Evolutionary conservation across 305 asterid species (phyloP), one percentile per base, ranked within the genome.

Genomic region (Fraxinus platypoda): DNA sequence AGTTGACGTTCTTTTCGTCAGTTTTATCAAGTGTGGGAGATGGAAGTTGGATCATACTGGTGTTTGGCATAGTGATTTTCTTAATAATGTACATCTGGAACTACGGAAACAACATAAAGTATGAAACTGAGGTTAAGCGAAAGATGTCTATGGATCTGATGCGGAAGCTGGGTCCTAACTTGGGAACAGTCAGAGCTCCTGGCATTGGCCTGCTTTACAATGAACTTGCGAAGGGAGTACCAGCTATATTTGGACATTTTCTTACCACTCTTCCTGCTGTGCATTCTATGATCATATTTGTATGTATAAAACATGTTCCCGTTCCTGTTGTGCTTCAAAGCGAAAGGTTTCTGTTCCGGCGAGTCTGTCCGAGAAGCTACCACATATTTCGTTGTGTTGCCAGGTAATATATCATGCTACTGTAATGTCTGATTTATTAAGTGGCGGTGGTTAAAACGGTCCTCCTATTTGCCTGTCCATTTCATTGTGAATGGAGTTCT

Each of bases 311-410:
- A 88, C 91, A 97, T 87, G 95, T 97, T 84, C 98, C 99, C 43
- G 94, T 97, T 76, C 92, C 99, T 78, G 91, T 93, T 77, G 99
- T 97, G 85, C 97, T 97, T 81, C 98, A 93, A 87, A 88, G 88
- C 52, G 99, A 95, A 85, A 90, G 99, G 88, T 97, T 95, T 89
- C 89, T 97, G 87, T 97, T 97, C 84, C 93, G 98, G 84, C 91
- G 98, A 75, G 99, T 97, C 86, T 93, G 99, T 87, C 90, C 93
- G 72, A 95, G 87, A 88, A 87, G 93, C 94, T 95, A 93, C 87
- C 98, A 97, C 93, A 92, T 97, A 80, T 97, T 97, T 74, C 98
- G 99, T 70, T 97, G 99, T 78, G 92, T 97, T 82, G 99, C 99
- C 89, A 89, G 99, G 99, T 97, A 92, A 86, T 9, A 34, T 76